Conservation (phyloP, 345 rosid genomes). For the Linum usitatissimum region DNA sequence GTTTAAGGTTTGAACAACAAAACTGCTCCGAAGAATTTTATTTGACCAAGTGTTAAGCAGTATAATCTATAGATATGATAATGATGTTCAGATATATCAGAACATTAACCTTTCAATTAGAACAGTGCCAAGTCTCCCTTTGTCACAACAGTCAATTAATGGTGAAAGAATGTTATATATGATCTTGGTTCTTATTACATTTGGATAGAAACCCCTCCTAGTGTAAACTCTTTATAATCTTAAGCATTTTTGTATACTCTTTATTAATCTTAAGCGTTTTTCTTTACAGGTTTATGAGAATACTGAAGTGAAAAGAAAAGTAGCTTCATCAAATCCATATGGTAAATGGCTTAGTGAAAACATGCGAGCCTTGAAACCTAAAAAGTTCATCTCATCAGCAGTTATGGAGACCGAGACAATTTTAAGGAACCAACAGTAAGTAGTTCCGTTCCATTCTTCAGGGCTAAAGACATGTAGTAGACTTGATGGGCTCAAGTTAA, state of each 20-base stretch:
- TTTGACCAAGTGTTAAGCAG: background rate
- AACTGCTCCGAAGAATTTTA: background rate
- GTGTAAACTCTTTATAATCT: background rate
- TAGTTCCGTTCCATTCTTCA: conserved; percentile 6
- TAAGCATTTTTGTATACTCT: background rate
- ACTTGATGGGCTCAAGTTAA: background rate
- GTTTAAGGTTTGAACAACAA: background rate
- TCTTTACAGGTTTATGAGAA: conserved; percentile 77
- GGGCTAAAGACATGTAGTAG: background rate
- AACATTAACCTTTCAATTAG: too few species aligned
- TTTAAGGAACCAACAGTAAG: conserved; percentile 87
- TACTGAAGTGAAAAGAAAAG: conserved; percentile 78
- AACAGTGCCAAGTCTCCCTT: too few species aligned
- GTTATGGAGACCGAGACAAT: conserved; percentile 68
- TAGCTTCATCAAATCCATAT: conserved; percentile 69
- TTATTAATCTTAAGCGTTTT: background rate
- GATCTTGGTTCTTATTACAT: too few species aligned
- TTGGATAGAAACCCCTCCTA: too few species aligned
- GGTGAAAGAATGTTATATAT: too few species aligned
- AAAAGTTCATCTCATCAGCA: conserved; percentile 50
- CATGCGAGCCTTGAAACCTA: conserved; percentile 57
- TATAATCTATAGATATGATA: background rate
- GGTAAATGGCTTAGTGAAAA: conserved; percentile 86
- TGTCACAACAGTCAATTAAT: too few species aligned
- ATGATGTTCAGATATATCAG: background rate